Percentiles rank a stretch among this genome's conserved stretches.
phyloP scores from a whole-genome alignment of 2,329 filamentous ascomycete genomes.

The Trichoderma citrinoviride region DNA sequence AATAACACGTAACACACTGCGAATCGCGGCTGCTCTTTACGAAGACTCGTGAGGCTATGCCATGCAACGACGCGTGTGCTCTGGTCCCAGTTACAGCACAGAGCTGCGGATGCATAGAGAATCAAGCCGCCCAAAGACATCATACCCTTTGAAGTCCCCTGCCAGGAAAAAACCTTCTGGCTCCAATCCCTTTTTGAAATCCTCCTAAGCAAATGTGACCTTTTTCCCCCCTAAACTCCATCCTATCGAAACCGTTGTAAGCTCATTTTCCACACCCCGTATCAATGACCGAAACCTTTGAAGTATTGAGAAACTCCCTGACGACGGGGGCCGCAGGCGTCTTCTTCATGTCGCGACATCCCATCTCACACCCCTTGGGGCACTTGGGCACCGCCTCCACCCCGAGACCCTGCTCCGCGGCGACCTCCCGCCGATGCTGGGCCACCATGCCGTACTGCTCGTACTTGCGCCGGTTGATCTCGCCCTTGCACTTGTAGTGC shows the following conservation, averaged over 20 bases:
- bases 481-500: conserved; percentile 25
- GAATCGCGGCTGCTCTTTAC: no score
- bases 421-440: conserved; percentile 25
- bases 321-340: conserved; percentile 1
- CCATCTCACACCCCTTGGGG: conserved; percentile 21
- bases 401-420: conserved; percentile 11
- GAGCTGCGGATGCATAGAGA: background rate
- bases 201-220: background rate
- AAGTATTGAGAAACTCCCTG: background rate
- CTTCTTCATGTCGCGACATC: conserved; percentile 18
- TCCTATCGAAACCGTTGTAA: background rate
- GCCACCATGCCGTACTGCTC: conserved; percentile 29
- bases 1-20: no score
- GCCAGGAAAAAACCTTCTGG: background rate
- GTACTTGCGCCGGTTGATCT: conserved; percentile 28
- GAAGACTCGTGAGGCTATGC: no score
- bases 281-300: background rate
- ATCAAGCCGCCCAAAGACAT: background rate
- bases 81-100: no score
- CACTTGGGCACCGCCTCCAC: conserved; percentile 16
- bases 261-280: background rate
- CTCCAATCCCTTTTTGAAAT: background rate
- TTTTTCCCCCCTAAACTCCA: background rate
- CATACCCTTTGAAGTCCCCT: background rate
- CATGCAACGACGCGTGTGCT: no score